Evolutionary conservation across 352 stramenopile genomes (phyloP), one percentile per base, ranked within the genome.

Genomic region (Globisporangium takayamanum): DNA sequence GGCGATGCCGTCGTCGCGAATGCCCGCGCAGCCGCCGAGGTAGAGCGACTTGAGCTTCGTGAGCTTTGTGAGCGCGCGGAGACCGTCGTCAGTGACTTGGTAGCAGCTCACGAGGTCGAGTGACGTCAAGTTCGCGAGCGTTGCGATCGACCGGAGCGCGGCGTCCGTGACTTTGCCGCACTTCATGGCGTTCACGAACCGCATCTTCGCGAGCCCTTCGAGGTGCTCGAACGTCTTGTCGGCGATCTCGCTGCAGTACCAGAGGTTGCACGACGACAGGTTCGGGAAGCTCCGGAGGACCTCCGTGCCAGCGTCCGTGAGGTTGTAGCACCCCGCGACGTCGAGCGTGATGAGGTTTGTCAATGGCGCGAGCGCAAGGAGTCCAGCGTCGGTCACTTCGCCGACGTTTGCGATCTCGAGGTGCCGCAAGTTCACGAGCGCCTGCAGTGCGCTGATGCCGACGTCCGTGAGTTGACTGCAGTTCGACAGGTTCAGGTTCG

Each of bases 181-280:
- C 51, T 92, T 92, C 82, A 92, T 92, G 10, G 75, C 67, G 54
- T 92, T 92, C n/a, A 92, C 45, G 51, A 87, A 88, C 14, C 73
- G 75, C 70, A 89, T 77, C 44, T 83, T 82, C 8, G 58, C 64
- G 2, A 88, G 68, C 22, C 57, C 44, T 42, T 77, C 62, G 50
- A 92, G 69, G 57, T 89, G 68, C 25, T 41, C 57, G 22, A 92
- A 84, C 26, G 83, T 89, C 5, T 62, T 56, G 53, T 87, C 78
- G 11, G 68, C 66, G n/a, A 92, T 79, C 65, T 90, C 82, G 55
- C 77, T 89, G 64, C 83, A 92, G 65, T 92, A 92, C 80, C 83
- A 92, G 20, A 92, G 53, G 37, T 91, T 92, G 60, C 73, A 87
- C 1, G 76, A 89, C 28, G 75, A 73, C 30, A 92, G 60, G n/a